Evolutionary conservation across 1,139 yeast species (phyloP).

Genomic region (Blastobotrys ciferrii): DNA sequence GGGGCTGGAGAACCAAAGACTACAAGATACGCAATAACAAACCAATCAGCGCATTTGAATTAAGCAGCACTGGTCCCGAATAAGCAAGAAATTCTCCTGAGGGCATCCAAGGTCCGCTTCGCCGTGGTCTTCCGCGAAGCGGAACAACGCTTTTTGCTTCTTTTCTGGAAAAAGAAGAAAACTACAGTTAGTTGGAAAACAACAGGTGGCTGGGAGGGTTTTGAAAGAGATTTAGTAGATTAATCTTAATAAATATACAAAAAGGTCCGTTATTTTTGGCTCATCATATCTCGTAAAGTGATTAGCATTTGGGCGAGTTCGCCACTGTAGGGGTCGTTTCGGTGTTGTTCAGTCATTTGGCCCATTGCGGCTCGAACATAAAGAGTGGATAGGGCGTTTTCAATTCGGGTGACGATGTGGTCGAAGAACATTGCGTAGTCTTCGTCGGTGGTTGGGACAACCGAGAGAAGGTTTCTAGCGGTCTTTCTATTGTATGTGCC

Average conservation of each 20-base stretch:
- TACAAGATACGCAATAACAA: too few species aligned
- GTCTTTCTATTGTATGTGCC: slow-evolving; percentile 33
- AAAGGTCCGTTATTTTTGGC: background rate
- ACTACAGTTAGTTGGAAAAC: too few species aligned
- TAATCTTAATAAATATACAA: slow-evolving; percentile 3
- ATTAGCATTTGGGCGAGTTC: slow-evolving; percentile 22
- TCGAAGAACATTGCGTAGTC: slow-evolving; percentile 52
- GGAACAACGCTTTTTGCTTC: too few species aligned
- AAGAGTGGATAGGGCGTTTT: slow-evolving; percentile 41
- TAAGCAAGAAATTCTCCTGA: too few species aligned
- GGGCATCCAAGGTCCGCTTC: too few species aligned
- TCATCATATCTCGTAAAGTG: slow-evolving; percentile 13
- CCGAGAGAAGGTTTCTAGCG: slow-evolving; percentile 20
- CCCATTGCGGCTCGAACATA: slow-evolving; percentile 26
- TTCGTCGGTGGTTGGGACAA: slow-evolving; percentile 34
- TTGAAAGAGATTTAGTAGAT: too few species aligned
- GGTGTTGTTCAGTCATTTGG: slow-evolving; percentile 15
- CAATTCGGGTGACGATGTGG: slow-evolving; percentile 63
- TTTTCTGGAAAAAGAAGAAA: too few species aligned
- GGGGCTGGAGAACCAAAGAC: too few species aligned
- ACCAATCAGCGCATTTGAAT: too few species aligned
- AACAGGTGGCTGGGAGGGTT: too few species aligned
- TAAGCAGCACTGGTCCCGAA: too few species aligned
- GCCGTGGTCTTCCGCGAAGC: too few species aligned
- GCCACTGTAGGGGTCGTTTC: slow-evolving; percentile 11